Evolutionary conservation across 176 grass and related monocot species (phyloP).

Genomic region (bread wheat (Triticum aestivum)): IWGSC_CS_RefSeq_v2.1 NC_057801.1:39859360-39859859

Average conservation of each 20-base stretch:
- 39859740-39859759: conserved; percentile 46
- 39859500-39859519: conserved; percentile 74
- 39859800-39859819: conserved; percentile 93
- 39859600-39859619: conserved; percentile 93
- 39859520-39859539: conserved; percentile 91
- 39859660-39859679: not conserved
- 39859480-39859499: conserved; percentile 73
- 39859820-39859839: conserved; percentile 81
- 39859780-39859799: conserved; percentile 78
- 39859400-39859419: conserved; percentile 58
- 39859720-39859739: not conserved
- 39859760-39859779: conserved; percentile 95
- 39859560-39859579: conserved; percentile 72
- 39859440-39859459: conserved; percentile 73
- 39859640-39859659: conserved; percentile 84
- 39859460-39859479: conserved; percentile 94
- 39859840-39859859: conserved; percentile 73
- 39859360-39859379: conserved; percentile 88
- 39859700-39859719: not conserved
- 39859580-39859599: conserved; percentile 75
- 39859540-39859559: conserved; percentile 75
- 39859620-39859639: conserved; percentile 93
- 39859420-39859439: conserved; percentile 74
- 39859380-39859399: conserved; percentile 98
- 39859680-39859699: too few species aligned